Conservation (phyloP, 805 yeast genomes). For the Dipodascopsis uninucleata region DNA sequence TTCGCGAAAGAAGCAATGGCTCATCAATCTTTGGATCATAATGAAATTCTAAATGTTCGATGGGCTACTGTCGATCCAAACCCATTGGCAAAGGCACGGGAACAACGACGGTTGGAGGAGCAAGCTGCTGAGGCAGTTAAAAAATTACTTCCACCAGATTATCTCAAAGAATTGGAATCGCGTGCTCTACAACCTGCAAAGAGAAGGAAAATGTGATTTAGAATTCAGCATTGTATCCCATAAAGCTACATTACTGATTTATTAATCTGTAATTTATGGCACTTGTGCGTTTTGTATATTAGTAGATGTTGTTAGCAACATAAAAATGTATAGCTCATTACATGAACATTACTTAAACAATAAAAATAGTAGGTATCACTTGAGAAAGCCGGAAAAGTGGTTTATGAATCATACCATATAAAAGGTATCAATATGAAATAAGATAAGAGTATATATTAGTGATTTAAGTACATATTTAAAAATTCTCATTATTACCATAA, state of each 20-base stretch:
- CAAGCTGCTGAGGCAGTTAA: conserved; percentile 46
- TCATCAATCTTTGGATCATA: conserved; percentile 65
- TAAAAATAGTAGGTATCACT: too few relatives aligned
- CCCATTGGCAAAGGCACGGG: conserved; percentile 55
- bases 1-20: conserved; percentile 96
- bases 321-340: too few relatives aligned
- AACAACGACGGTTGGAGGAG: conserved; percentile 49
- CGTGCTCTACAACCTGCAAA: conserved; percentile 17
- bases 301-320: too few relatives aligned
- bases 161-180: conserved; percentile 17
- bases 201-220: conserved; percentile 6
- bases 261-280: not conserved
- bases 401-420: too few relatives aligned
- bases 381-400: too few relatives aligned
- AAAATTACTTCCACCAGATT: conserved; percentile 38
- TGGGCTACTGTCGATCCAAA: conserved; percentile 93
- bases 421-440: too few relatives aligned
- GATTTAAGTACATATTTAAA: too few relatives aligned
- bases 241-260: not conserved
- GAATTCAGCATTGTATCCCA: not conserved
- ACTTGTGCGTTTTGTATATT: conserved; percentile 1
- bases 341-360: too few relatives aligned
- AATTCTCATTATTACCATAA: too few relatives aligned
- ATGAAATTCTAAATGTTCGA: conserved; percentile 63
- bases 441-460: too few relatives aligned